Percentiles rank a stretch among this genome's conserved stretches.
Conservation (phyloP, 1,139 yeast species). For the Pneumocystis murina region DNA sequence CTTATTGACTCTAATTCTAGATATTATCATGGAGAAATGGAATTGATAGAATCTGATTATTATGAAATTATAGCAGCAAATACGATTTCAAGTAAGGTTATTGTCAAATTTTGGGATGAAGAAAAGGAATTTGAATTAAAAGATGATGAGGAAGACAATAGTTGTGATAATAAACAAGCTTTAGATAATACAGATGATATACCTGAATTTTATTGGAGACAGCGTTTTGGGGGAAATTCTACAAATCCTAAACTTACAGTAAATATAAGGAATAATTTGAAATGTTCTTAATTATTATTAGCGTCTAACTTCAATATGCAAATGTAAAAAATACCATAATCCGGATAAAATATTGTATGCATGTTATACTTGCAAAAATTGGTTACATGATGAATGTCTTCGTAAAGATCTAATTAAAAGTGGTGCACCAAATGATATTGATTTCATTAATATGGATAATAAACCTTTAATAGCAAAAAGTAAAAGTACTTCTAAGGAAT, state of each 20-base stretch:
- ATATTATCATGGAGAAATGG: constrained; percentile 13
- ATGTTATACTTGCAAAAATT: constrained; percentile 9
- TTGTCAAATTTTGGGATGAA: constrained; percentile 11
- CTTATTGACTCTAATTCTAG: not conserved
- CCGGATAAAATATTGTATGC: constrained; percentile 11
- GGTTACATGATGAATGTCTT: constrained; percentile 12
- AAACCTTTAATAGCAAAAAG: not conserved
- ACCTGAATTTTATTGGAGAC: constrained; percentile 13
- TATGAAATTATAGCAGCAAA: constrained; percentile 14
- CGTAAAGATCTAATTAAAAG: constrained; percentile 6
- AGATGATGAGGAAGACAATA: not conserved
- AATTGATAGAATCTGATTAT: constrained; percentile 13
- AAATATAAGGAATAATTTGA: not conserved
- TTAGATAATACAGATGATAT: constrained; percentile 6
- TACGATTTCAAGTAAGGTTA: constrained; percentile 10
- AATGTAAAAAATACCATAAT: constrained; percentile 9
- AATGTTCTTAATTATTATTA: not conserved
- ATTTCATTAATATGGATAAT: not conserved
- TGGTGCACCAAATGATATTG: not conserved
- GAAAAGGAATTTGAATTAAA: not conserved
- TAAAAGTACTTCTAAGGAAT: not conserved
- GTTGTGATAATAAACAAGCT: not conserved
- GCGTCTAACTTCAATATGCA: constrained; percentile 10
- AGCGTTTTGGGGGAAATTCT: constrained; percentile 10
- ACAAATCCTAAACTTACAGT: constrained; percentile 9